Conservation (phyloP, 2,329 filamentous ascomycete genomes). For the Trichophyton mentagrophytes region DNA sequence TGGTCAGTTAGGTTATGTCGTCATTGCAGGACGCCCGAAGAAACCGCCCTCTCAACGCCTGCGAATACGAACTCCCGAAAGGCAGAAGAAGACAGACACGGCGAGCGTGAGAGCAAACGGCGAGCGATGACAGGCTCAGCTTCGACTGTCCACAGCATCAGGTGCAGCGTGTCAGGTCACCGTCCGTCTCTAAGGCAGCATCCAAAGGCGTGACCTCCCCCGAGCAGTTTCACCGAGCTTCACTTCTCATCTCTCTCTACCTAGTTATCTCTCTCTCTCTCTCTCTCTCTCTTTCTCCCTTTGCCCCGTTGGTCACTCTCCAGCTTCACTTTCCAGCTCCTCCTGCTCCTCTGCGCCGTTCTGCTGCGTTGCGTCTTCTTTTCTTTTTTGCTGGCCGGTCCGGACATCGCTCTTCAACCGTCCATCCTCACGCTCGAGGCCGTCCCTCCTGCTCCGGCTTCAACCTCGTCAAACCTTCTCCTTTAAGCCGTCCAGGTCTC, state of each 20-base stretch:
- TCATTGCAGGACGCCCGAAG: neutral
- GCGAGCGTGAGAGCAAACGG: too few species aligned
- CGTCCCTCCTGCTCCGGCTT: neutral
- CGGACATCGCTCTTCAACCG: neutral
- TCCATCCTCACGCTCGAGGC: neutral
- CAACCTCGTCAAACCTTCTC: neutral
- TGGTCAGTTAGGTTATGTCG: neutral
- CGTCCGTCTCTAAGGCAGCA: neutral
- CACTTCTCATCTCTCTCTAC: neutral
- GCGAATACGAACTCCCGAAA: neutral
- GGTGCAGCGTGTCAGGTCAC: neutral
- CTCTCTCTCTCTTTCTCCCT: neutral
- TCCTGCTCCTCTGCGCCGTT: neutral
- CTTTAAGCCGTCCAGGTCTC: neutral
- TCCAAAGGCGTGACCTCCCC: conserved; percentile 1
- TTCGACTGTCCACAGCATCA: neutral
- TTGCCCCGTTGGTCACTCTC: too few species aligned
- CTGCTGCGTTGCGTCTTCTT: neutral
- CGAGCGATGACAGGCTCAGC: neutral
- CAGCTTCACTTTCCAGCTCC: neutral
- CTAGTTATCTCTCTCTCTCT: neutral
- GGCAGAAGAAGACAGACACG: neutral
- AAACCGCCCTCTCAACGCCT: neutral
- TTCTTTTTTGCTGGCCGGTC: neutral
- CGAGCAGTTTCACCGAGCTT: conserved; percentile 1